These are phyloP conservation scores for Colletotrichum siamense DNA, from an alignment of 2,329 filamentous ascomycete genomes.

Conservation along the genomic window DNA sequence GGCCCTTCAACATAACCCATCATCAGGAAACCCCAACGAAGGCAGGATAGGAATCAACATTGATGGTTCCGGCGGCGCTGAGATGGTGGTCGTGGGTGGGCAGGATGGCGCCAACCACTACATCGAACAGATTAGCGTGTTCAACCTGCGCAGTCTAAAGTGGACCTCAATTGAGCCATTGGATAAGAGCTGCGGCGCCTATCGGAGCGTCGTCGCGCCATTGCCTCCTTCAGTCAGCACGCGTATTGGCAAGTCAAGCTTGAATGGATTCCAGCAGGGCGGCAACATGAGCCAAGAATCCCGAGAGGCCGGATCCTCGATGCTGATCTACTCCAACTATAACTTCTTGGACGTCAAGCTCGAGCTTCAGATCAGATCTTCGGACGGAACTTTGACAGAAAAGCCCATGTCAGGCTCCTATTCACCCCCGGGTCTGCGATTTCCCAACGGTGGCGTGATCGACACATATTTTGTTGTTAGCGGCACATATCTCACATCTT, in stretches of 20 bases:
- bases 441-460: slow-evolving; percentile 94
- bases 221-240: slow-evolving; percentile 70
- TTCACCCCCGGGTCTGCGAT: slow-evolving; percentile 89
- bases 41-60: slow-evolving; percentile 87
- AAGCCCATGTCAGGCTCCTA: slow-evolving; percentile 87
- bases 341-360: slow-evolving; percentile 98
- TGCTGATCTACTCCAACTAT: slow-evolving; percentile 99
- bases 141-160: slow-evolving; percentile 92
- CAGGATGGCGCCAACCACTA: slow-evolving; percentile 99
- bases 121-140: slow-evolving; percentile 98
- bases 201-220: slow-evolving; percentile 92
- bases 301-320: slow-evolving; percentile 68
- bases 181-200: slow-evolving; percentile 93
- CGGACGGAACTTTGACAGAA: slow-evolving; percentile 84
- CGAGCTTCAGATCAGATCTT: slow-evolving; percentile 85
- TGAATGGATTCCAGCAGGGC: slow-evolving; percentile 47
- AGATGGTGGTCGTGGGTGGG: slow-evolving; percentile 96
- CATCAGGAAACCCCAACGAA: slow-evolving; percentile 82
- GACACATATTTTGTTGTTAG: slow-evolving; percentile 97
- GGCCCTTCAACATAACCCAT: slow-evolving; percentile 87
- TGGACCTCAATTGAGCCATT: slow-evolving; percentile 91
- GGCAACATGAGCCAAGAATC: slow-evolving; percentile 57
- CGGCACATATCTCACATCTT: slow-evolving; percentile 95
- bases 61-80: slow-evolving; percentile 88
- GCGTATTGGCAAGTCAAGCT: slow-evolving; percentile 68